Evolutionary conservation across 192 early-diverging fungal genomes (phyloP).

Genomic region (Coemansia sp.): DNA sequence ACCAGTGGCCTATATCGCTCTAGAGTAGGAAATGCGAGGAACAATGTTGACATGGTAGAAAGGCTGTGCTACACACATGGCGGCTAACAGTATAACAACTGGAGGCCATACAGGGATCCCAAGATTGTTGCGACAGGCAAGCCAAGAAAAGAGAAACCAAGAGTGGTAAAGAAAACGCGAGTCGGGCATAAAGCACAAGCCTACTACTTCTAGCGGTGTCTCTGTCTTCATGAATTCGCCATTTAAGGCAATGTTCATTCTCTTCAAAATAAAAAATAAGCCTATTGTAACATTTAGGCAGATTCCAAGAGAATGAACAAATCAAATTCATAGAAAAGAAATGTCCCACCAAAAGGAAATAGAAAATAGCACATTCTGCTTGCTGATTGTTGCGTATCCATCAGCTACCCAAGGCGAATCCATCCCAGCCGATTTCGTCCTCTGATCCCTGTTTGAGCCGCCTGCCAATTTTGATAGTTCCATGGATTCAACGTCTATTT

Average conservation of each 20-base stretch:
- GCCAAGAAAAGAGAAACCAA: too few relatives aligned
- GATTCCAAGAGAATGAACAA: neutral
- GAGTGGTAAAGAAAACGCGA: too few relatives aligned
- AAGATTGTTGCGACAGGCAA: too few relatives aligned
- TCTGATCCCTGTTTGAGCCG: neutral
- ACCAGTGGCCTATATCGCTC: too few relatives aligned
- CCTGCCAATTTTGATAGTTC: slow-evolving; percentile 2
- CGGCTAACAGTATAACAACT: too few relatives aligned
- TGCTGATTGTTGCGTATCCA: slow-evolving; percentile 26
- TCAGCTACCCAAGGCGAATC: slow-evolving; percentile 9
- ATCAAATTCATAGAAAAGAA: neutral
- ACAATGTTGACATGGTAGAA: too few relatives aligned
- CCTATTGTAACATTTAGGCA: neutral
- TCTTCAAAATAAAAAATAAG: neutral
- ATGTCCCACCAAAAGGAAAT: neutral
- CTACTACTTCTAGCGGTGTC: neutral
- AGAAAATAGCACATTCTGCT: neutral
- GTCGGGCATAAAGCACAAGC: neutral
- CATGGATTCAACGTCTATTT: neutral
- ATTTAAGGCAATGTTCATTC: neutral
- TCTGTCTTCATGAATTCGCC: neutral
- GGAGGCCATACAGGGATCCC: too few relatives aligned
- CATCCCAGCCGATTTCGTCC: slow-evolving; percentile 16
- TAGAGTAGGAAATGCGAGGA: too few relatives aligned
- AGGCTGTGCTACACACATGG: too few relatives aligned